phyloP scores from a whole-genome alignment of 192 early-diverging fungal genomes.

The Backusella circina region DNA sequence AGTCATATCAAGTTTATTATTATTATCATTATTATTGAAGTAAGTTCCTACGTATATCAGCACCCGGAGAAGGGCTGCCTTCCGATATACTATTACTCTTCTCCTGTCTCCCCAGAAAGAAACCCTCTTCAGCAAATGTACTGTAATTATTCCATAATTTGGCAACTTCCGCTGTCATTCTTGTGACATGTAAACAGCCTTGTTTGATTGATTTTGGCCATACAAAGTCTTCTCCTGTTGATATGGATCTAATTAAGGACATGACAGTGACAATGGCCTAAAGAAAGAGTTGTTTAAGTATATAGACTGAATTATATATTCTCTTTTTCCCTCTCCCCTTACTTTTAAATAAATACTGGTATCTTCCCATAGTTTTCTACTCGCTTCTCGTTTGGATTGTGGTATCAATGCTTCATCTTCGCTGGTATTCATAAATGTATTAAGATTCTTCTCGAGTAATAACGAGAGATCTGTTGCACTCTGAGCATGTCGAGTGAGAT shows the following conservation, averaged over 20 bases:
- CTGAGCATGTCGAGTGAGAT: slow-evolving; percentile 10
- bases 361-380: slow-evolving; percentile 28
- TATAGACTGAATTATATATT: not conserved
- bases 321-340: not conserved
- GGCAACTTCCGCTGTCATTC: slow-evolving; percentile 33
- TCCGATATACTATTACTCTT: slow-evolving; percentile 2
- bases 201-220: slow-evolving; percentile 34
- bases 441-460: slow-evolving; percentile 9
- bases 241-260: slow-evolving; percentile 22
- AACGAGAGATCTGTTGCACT: slow-evolving; percentile 13
- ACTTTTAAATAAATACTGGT: slow-evolving; percentile 30
- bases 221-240: slow-evolving; percentile 29
- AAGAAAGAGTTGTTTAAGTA: not conserved
- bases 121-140: slow-evolving; percentile 30
- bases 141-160: slow-evolving; percentile 30
- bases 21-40: no score
- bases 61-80: not conserved
- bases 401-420: not conserved
- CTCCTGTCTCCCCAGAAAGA: slow-evolving; percentile 19
- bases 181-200: slow-evolving; percentile 26
- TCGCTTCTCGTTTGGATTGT: not conserved
- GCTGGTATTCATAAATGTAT: not conserved
- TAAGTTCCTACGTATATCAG: slow-evolving; percentile 1
- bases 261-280: slow-evolving; percentile 29
- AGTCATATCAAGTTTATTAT: not conserved